Conservation (phyloP, 2,329 filamentous ascomycete genomes). For the Fusarium sp. region DNA sequence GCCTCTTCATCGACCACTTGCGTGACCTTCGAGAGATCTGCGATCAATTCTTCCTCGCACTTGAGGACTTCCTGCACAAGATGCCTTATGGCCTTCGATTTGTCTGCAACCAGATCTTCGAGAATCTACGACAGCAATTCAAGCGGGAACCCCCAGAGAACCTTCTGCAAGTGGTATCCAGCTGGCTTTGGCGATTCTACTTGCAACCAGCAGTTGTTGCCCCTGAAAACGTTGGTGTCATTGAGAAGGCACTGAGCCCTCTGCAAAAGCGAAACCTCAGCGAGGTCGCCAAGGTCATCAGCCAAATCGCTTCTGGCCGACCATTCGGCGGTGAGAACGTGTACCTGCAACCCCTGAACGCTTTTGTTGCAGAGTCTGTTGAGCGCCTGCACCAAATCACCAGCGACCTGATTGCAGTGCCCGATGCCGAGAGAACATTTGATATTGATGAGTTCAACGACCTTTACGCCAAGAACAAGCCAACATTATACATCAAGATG, state of each 20-base stretch:
- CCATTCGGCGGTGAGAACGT: constrained; percentile 95
- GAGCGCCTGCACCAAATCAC: constrained; percentile 81
- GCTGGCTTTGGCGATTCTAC: constrained; percentile 96
- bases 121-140: constrained; percentile 80
- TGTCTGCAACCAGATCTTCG: constrained; percentile 85
- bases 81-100: constrained; percentile 96
- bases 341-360: constrained; percentile 94
- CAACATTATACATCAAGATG: constrained; percentile 99
- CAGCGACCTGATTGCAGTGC: constrained; percentile 80
- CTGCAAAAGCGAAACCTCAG: constrained; percentile 92
- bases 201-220: constrained; percentile 88
- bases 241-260: constrained; percentile 88
- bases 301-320: constrained; percentile 87
- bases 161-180: constrained; percentile 83
- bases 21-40: constrained; percentile 94
- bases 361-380: constrained; percentile 86
- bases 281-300: constrained; percentile 90
- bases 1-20: constrained; percentile 92
- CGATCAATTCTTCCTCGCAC: constrained; percentile 83
- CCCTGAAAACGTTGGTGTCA: constrained; percentile 91
- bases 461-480: constrained; percentile 94
- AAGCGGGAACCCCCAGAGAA: constrained; percentile 80
- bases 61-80: constrained; percentile 85
- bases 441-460: constrained; percentile 99
- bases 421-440: constrained; percentile 89